Base-by-base conservation (phyloP, 2,329 filamentous ascomycete genomes). In the Trichophyton equinum region DNA sequence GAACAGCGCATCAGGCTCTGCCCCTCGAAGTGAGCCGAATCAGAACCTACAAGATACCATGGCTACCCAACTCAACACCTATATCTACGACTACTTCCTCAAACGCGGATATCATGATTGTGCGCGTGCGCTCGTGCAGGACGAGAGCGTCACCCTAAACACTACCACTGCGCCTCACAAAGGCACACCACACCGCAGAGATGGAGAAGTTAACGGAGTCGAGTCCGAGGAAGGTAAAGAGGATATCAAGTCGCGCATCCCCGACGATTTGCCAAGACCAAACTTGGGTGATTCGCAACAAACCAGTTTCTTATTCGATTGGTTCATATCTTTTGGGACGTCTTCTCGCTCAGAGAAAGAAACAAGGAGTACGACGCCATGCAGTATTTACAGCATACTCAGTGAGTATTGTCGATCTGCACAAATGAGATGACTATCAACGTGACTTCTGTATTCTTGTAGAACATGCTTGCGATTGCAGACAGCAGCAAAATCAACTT, bases 261-360 rank as follows among this genome's bases (percentile, higher is more conserved):
- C 89, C 0, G 83, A 86, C 61, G 91, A 95, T 69, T 81, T 97
- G 44, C 92, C 92, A 3, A 80, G 75, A 25, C 75, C 76, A 15
- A 73, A 68, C 60, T 68, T 83, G 5, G 85, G 84, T 64, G 78
- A 75, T 63, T 71, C 81, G 81, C 60, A 87, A 87, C 68, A 88
- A 83, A 64, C 71, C 0, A 89, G 89, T 27, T 97, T 99, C 70
- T 79, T 99, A n/a, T 87, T 90, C 67, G 94, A 97, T 70, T 99
- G 94, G 94, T 99, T 95, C 78, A 89, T 70, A 82, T 96, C 59
- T 99, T 99, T 74, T 97, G 91, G 91, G 94, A 99, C 69, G 90
- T 97, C 67, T 95, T 88, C 75, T 85, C 70, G 89, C 90, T 61
- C 88, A 92, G 71, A 87, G 89, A 69, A 83, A 81, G 68, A 86